phyloP scores from a whole-genome alignment of 768 basidiomycete species.

The Rhodosporidiobolus odoratus region DNA sequence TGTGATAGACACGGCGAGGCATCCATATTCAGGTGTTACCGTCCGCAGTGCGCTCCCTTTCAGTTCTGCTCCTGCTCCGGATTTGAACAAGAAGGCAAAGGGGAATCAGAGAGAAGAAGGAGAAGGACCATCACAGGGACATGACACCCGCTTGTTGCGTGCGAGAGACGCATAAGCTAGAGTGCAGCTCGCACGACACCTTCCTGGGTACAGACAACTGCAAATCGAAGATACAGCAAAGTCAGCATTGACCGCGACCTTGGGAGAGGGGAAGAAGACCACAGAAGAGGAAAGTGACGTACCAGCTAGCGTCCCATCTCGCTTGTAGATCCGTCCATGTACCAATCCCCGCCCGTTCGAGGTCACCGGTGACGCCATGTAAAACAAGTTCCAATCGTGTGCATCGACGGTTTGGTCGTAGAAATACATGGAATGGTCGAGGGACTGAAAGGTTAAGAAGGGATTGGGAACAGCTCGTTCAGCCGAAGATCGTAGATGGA shows the following conservation, averaged over 20 bases:
- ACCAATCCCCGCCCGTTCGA: constrained; percentile 37
- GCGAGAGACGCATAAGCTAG: too few relatives aligned
- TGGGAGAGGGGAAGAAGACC: not conserved
- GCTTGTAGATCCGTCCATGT: constrained; percentile 38
- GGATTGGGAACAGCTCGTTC: not conserved
- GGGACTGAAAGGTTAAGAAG: not conserved
- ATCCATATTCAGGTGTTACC: too few relatives aligned
- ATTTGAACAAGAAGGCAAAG: too few relatives aligned
- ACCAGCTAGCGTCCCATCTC: constrained; percentile 38
- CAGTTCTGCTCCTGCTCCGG: too few relatives aligned
- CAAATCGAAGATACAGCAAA: too few relatives aligned
- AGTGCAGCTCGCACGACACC: constrained; percentile 36
- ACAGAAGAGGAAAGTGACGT: not conserved
- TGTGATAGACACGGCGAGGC: too few relatives aligned
- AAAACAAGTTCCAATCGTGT: constrained; percentile 39
- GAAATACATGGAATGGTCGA: constrained; percentile 41
- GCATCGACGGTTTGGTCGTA: constrained; percentile 35
- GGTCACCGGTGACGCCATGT: constrained; percentile 35
- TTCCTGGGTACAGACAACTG: constrained; percentile 32
- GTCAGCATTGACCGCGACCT: not conserved
- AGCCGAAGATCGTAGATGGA: not conserved
- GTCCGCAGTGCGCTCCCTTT: too few relatives aligned
- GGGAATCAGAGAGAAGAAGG: too few relatives aligned
- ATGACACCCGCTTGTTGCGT: too few relatives aligned
- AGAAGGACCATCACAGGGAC: too few relatives aligned